Conservation (phyloP, 2,329 filamentous ascomycete species). For the Arthrobotrys sphaeroides region DNA sequence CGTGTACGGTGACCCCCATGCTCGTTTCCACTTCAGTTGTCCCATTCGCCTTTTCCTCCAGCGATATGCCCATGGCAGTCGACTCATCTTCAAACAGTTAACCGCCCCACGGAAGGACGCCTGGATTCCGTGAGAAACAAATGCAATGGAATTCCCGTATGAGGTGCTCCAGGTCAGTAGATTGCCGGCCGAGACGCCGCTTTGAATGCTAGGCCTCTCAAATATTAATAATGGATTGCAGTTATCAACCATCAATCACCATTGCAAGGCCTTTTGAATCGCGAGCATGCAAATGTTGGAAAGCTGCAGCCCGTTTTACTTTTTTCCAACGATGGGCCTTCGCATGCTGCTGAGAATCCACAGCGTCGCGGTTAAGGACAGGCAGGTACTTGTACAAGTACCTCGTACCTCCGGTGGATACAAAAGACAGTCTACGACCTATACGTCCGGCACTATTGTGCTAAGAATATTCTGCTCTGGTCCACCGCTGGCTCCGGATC, state of each 20-base stretch:
- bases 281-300: conserved; percentile 41
- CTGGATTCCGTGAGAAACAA: conserved; percentile 18
- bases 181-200: conserved; percentile 30
- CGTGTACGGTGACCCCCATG: conserved; percentile 43
- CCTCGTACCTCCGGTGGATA: conserved; percentile 11
- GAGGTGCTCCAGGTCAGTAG: conserved; percentile 32
- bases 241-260: conserved; percentile 28
- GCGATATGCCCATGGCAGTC: conserved; percentile 25
- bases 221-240: conserved; percentile 41
- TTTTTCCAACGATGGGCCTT: conserved; percentile 32
- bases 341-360: conserved; percentile 25
- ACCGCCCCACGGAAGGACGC: conserved; percentile 39
- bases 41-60: conserved; percentile 21
- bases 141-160: conserved; percentile 49
- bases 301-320: conserved; percentile 43
- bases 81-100: conserved; percentile 53
- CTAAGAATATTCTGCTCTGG: not conserved
- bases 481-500: not conserved
- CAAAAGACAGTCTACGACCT: not conserved
- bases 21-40: conserved; percentile 38
- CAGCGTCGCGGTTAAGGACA: conserved; percentile 36
- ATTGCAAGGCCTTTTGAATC: conserved; percentile 33
- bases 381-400: conserved; percentile 41
- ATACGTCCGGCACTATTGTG: not conserved
- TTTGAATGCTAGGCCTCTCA: conserved; percentile 33